Base-by-base conservation (phyloP, 192 early-diverging fungal genomes). In the Kappamyces sp. region DNA sequence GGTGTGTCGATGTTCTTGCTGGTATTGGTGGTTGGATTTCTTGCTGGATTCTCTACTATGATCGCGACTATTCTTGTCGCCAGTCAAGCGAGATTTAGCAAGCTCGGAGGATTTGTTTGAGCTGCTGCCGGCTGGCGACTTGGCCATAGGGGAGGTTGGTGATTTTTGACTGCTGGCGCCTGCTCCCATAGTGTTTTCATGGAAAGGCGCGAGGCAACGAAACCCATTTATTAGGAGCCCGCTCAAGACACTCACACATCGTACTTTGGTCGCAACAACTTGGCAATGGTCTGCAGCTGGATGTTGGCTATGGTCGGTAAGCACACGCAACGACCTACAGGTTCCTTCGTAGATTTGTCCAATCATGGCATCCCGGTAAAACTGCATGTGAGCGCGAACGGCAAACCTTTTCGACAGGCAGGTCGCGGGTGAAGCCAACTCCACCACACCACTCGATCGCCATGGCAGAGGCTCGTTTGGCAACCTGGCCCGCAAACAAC, bases 381-480 rank as follows among this genome's bases (percentile, higher is more conserved):
- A 98, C 77, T 23, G 23, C 23, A 23, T 23, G 23, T 23, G 23
- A 23, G 23, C 23, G 23, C 23, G 23, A 23, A 23, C 23, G 23
- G 23, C 23, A 23, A 23, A 23, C 23, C 23, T 97, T 97, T 72
- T 98, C 96, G 8, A 89, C 73, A 3, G 87, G 87, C 69, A 80
- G 76, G 33, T 93, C 91, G 46, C 57, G 46, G 9, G 94, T 96
- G 84, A 98, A 98, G 6, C 94, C 96, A 59, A 97, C 86, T 55
- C 96, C 96, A 70, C 96, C 96, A 69, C 92, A 81, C 94, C 93
- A 98, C 77, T 98, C 96, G 57, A 98, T 85, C 40, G 91, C 88
- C 67, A 86, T 87, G 10, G 87, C 86, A 5, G 93, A 85, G 35
- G 91, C 80, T 55, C 82, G 76, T 69, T 98, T 92, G 40, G 96